Percentiles rank a stretch among this genome's conserved stretches.
phyloP scores from a whole-genome alignment of 108 stramenopile genomes.

The Fragilaria crotonensis region DNA sequence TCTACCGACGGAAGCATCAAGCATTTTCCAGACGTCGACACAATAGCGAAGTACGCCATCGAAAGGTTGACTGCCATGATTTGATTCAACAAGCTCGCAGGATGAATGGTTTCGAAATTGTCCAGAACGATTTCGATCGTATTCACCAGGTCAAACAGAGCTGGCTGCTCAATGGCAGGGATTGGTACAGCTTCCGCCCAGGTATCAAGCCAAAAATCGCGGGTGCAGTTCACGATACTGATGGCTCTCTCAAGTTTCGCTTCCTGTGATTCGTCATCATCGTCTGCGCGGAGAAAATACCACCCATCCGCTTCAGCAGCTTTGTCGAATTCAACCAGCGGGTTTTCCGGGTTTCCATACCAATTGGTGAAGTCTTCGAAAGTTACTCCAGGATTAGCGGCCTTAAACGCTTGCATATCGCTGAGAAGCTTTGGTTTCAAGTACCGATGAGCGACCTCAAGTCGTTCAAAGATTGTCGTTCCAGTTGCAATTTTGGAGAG shows the following conservation, averaged over 20 bases:
- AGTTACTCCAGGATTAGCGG: slow-evolving; percentile 62
- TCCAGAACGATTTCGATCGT: slow-evolving; percentile 76
- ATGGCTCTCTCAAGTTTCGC: slow-evolving; percentile 56
- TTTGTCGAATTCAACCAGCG: slow-evolving; percentile 56
- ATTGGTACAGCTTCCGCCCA: slow-evolving; percentile 65
- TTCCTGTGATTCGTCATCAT: slow-evolving; percentile 22
- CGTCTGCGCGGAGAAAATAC: neutral
- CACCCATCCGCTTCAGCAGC: slow-evolving; percentile 11
- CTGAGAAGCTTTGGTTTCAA: slow-evolving; percentile 73
- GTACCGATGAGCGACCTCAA: slow-evolving; percentile 60
- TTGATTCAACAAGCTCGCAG: slow-evolving; percentile 70
- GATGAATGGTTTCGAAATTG: slow-evolving; percentile 79
- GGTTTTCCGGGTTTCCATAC: slow-evolving; percentile 80
- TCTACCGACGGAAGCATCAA: slow-evolving; percentile 38
- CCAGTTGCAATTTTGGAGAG: slow-evolving; percentile 17
- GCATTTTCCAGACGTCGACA: slow-evolving; percentile 43
- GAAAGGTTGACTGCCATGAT: slow-evolving; percentile 68
- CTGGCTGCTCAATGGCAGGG: slow-evolving; percentile 67
- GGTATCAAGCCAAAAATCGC: slow-evolving; percentile 73
- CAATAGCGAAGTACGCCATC: slow-evolving; percentile 57
- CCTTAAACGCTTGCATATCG: slow-evolving; percentile 86
- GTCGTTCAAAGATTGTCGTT: slow-evolving; percentile 24
- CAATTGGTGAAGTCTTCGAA: slow-evolving; percentile 79
- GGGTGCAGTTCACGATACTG: slow-evolving; percentile 43
- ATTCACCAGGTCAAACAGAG: slow-evolving; percentile 63